These are phyloP conservation scores for Leishmania guyanensis DNA, from an alignment of 208 protist genomes.

Conservation along the genomic window DNA sequence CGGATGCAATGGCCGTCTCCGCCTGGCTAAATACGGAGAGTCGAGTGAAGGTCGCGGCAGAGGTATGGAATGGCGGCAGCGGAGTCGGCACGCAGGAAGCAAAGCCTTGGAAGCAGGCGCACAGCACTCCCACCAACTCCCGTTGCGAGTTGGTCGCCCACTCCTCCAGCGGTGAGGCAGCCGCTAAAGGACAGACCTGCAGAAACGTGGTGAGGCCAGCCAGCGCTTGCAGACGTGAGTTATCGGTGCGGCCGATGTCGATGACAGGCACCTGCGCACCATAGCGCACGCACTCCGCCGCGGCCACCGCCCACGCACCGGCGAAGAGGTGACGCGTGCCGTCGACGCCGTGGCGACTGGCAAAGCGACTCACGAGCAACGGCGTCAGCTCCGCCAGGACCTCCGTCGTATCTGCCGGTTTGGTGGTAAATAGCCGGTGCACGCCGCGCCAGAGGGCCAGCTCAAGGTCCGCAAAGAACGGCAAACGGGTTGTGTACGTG, in stretches of 20 bases:
- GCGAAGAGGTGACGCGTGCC: constrained; percentile 46
- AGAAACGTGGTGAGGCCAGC: constrained; percentile 55
- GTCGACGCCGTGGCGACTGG: constrained; percentile 58
- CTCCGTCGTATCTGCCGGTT: constrained; percentile 8
- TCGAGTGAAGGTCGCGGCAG: constrained; percentile 16
- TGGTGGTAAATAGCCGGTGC: constrained; percentile 26
- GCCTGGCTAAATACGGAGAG: constrained; percentile 26
- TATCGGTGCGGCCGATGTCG: constrained; percentile 47
- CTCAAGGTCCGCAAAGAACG: constrained; percentile 61
- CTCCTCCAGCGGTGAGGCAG: constrained; percentile 48
- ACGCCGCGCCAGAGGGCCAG: constrained; percentile 64
- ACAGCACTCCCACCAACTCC: constrained; percentile 61
- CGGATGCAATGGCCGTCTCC: constrained; percentile 2
- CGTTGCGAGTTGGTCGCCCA: constrained; percentile 59
- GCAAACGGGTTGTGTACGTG: constrained; percentile 53
- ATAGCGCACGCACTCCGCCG: constrained; percentile 56
- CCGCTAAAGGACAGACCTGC: constrained; percentile 46
- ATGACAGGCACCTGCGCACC: constrained; percentile 54
- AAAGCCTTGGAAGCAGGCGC: constrained; percentile 47
- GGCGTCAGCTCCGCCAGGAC: constrained; percentile 50
- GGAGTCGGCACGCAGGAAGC: constrained; percentile 6
- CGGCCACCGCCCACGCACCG: constrained; percentile 61
- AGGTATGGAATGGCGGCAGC: constrained; percentile 14
- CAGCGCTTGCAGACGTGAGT: constrained; percentile 38
- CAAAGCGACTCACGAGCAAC: constrained; percentile 62